phyloP scores from a whole-genome alignment of 805 yeast species.

The Myxozyma sirexii region DNA sequence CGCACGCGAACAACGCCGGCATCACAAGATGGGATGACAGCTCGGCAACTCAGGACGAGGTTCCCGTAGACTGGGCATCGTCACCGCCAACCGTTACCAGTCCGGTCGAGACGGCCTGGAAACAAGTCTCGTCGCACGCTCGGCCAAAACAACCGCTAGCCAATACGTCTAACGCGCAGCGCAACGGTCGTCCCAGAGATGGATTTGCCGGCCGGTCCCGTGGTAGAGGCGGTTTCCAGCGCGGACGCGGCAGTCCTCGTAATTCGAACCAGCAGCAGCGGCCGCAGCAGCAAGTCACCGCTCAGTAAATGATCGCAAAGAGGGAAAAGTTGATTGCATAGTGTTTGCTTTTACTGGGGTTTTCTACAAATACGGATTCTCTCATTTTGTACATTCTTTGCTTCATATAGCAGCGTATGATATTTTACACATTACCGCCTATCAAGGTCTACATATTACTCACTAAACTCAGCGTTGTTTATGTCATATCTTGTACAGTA shows the following conservation, averaged over 20 bases:
- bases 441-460: too few relatives aligned
- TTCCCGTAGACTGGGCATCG: neutral
- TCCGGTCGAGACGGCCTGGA: slow-evolving; percentile 16
- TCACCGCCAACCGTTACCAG: neutral
- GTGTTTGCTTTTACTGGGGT: neutral
- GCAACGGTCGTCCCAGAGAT: neutral
- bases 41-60: neutral
- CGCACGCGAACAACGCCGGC: slow-evolving; percentile 19
- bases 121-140: slow-evolving; percentile 6
- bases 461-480: too few relatives aligned
- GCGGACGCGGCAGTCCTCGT: slow-evolving; percentile 22
- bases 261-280: slow-evolving; percentile 11
- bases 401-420: too few relatives aligned
- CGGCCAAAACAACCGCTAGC: neutral
- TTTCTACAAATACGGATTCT: too few relatives aligned
- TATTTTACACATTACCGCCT: too few relatives aligned
- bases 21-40: slow-evolving; percentile 10
- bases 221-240: slow-evolving; percentile 3
- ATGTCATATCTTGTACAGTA: too few relatives aligned
- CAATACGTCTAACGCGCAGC: neutral
- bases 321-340: neutral
- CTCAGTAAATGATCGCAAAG: slow-evolving; percentile 4
- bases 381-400: too few relatives aligned
- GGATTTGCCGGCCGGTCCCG: slow-evolving; percentile 10
- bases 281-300: slow-evolving; percentile 18